phyloP scores from a whole-genome alignment of 106 monocot genomes.

The Ottelia alismoides region DNA sequence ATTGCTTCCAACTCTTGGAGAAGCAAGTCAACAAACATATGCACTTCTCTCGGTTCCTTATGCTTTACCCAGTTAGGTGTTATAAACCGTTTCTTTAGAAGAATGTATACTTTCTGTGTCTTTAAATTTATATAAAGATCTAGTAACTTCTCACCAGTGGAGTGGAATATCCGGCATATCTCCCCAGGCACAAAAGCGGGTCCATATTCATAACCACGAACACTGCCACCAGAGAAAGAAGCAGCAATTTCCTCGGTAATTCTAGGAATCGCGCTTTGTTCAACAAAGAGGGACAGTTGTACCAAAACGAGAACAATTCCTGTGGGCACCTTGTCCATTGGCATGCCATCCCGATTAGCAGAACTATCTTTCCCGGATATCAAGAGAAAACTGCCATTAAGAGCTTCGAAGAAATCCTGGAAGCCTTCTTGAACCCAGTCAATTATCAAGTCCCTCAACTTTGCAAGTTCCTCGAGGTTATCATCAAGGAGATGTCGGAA shows the following conservation, averaged over 20 bases:
- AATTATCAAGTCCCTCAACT: conserved; percentile 46
- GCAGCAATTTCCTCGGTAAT: conserved; percentile 86
- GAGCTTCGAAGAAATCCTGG: conserved; percentile 64
- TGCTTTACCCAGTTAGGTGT: conserved; percentile 95
- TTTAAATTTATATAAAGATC: conserved; percentile 76
- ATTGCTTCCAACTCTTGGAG: conserved; percentile 69
- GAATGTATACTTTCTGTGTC: conserved; percentile 55
- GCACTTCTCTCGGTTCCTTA: conserved; percentile 91
- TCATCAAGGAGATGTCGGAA: conserved; percentile 61
- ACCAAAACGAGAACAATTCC: conserved; percentile 67
- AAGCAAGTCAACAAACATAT: conserved; percentile 94
- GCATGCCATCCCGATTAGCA: conserved; percentile 17
- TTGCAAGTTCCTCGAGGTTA: conserved; percentile 42
- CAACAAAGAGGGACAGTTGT: conserved; percentile 63
- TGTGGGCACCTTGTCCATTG: conserved; percentile 48
- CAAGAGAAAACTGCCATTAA: conserved; percentile 37
- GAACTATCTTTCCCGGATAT: conserved; percentile 42
- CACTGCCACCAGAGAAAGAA: conserved; percentile 79
- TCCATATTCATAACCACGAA: conserved; percentile 59
- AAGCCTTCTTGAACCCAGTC: conserved; percentile 95
- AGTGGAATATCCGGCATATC: conserved; percentile 64
- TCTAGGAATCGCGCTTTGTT: conserved; percentile 82
- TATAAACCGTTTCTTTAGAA: conserved; percentile 76
- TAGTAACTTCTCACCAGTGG: conserved; percentile 64
- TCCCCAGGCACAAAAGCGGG: too few relatives aligned